Evolutionary conservation across 2,329 filamentous ascomycete species (phyloP).

Genomic region (Beauveria medogensis): DNA sequence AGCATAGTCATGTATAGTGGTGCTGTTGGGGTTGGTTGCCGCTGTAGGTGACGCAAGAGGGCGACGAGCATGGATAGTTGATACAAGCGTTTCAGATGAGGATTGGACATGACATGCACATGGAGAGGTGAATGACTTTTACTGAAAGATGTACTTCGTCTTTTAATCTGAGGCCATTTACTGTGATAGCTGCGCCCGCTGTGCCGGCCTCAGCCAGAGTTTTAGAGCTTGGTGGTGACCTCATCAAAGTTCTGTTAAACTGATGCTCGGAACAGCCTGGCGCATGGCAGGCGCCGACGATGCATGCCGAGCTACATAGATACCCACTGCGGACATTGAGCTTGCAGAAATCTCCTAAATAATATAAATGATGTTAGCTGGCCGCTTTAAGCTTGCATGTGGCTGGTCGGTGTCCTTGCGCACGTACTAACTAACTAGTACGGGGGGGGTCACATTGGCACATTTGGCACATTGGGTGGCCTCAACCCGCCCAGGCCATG

Average conservation of each 20-base stretch:
- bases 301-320: not conserved
- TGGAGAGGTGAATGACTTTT: not conserved
- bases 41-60: not conserved
- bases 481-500: not conserved
- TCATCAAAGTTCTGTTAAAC: too few species aligned
- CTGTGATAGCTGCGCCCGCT: too few species aligned
- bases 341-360: not conserved
- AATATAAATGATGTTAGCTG: not conserved
- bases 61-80: not conserved
- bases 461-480: too few species aligned
- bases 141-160: too few species aligned
- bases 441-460: too few species aligned
- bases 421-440: not conserved
- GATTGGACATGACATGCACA: not conserved
- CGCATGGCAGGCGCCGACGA: not conserved
- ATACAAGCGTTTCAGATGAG: not conserved
- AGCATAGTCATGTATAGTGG: not conserved
- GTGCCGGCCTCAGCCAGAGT: too few species aligned
- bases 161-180: too few species aligned
- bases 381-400: not conserved
- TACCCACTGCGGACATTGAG: not conserved
- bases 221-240: too few species aligned
- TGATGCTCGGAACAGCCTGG: not conserved
- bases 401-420: not conserved
- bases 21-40: too few species aligned